phyloP scores from a whole-genome alignment of 768 basidiomycete genomes.

The Macrocybe gigantea region DNA sequence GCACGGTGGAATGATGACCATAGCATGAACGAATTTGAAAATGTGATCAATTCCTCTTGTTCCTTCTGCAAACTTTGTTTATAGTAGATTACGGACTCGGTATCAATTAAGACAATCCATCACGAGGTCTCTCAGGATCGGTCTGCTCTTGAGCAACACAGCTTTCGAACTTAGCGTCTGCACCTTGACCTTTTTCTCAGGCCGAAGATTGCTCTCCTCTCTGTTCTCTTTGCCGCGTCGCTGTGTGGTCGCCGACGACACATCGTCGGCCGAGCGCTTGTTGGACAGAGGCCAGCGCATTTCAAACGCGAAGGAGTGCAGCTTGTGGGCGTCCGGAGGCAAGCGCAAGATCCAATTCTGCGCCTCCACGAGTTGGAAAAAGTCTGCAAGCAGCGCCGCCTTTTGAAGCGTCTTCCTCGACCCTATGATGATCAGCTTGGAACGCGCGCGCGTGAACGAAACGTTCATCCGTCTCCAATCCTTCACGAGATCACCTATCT shows the following conservation, averaged over 20 bases:
- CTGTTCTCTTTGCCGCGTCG: conserved; percentile 4
- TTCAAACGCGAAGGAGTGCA: conserved; percentile 32
- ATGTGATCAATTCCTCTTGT: too few species aligned
- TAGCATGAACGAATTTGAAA: too few species aligned
- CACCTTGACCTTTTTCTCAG: neutral
- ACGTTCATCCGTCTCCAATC: conserved; percentile 98
- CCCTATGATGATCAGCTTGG: conserved; percentile 89
- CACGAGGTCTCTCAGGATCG: neutral
- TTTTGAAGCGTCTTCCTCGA: conserved; percentile 70
- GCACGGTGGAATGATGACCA: too few species aligned
- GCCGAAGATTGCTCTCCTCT: neutral
- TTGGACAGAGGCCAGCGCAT: conserved; percentile 5
- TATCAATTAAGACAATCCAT: too few species aligned
- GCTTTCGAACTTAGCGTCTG: neutral
- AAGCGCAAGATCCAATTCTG: conserved; percentile 68
- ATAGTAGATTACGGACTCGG: too few species aligned
- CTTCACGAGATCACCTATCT: conserved; percentile 90
- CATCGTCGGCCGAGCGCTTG: conserved; percentile 22
- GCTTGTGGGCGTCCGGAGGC: conserved; percentile 42
- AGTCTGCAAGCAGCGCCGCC: conserved; percentile 59
- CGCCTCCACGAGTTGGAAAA: conserved; percentile 72
- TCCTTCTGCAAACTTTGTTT: too few species aligned
- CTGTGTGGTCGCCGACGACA: conserved; percentile 1
- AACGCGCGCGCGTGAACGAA: conserved; percentile 87
- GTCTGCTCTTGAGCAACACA: neutral